Base-by-base conservation (phyloP, 768 basidiomycete species). In the Lactarius trivialis region DNA sequence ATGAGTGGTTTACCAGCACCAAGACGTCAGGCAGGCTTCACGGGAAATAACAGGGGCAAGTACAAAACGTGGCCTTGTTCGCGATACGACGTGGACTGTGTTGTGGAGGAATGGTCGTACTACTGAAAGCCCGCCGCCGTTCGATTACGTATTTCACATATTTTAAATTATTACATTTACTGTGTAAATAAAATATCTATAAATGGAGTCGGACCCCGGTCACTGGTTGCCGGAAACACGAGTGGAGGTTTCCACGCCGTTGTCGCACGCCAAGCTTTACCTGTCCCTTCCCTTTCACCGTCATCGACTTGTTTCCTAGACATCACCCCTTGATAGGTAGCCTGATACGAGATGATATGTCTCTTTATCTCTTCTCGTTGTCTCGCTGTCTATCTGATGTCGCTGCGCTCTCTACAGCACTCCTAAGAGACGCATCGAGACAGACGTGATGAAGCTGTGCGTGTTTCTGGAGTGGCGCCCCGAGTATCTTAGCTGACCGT, bases 391-490 rank as follows among this genome's bases (percentile, higher is more conserved):
- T 48, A 48, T 48, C 73, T 79, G 61, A 79, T 72, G 67, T 37
- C 56, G 43, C 63, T 56, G 60, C 36, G 62, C 67, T 61, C 54
- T 73, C 70, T 76, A 90, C 91, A 85, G 88, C 71, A 86, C 87
- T 70, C 88, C 91, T 65, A 97, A 91, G 76, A 89, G 96, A 64
- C 88, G 96, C 63, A 95, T 97, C 74, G 96, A 98, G 75, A 98
- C 94, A 54, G 97, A 99, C 80, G 96, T 99, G 57, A 97, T 98
- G 96, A 98, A 98, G 79, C 79, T 99, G 96, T 96, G 73, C 71
- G 84, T 75, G 7, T 33, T 4, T 48, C 19, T n/a, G 12, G 39
- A 50, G 34, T 33, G 3, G 43, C 11, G 1, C 30, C n/a, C n/a
- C 34, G 32, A n/a, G 7, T 33, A 19, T 4, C n/a, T 17, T 11